Evolutionary conservation across 805 yeast species (phyloP).

Genomic region (Saturnispora kantuleensis): DNA sequence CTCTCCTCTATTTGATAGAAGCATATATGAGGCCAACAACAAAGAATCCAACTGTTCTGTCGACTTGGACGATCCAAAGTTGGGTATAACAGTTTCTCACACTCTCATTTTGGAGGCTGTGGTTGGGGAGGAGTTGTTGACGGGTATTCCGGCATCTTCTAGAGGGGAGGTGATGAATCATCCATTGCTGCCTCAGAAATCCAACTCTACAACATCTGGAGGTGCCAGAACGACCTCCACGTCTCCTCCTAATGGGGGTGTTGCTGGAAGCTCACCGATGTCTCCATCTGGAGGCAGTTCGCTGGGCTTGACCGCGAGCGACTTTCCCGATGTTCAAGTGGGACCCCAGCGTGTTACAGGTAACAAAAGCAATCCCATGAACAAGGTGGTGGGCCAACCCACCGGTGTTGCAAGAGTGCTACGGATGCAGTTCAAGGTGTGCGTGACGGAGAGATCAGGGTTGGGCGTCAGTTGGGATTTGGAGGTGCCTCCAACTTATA

Average conservation of each 20-base stretch:
- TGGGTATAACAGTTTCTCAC: slow-evolving; percentile 73
- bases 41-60: slow-evolving; percentile 47
- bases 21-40: slow-evolving; percentile 24
- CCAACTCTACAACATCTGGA: slow-evolving; percentile 1
- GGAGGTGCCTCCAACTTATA: slow-evolving; percentile 96
- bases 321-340: slow-evolving; percentile 20
- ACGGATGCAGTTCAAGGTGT: slow-evolving; percentile 87
- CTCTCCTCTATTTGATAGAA: slow-evolving; percentile 22
- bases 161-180: neutral
- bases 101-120: slow-evolving; percentile 74
- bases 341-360: slow-evolving; percentile 25
- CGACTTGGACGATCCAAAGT: slow-evolving; percentile 71
- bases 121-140: slow-evolving; percentile 83
- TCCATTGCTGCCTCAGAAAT: slow-evolving; percentile 2
- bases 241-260: neutral
- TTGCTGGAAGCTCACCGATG: neutral
- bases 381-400: slow-evolving; percentile 49
- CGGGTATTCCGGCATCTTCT: slow-evolving; percentile 19
- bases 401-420: slow-evolving; percentile 94
- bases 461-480: slow-evolving; percentile 98
- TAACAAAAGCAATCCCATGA: slow-evolving; percentile 21
- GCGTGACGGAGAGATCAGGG: slow-evolving; percentile 83
- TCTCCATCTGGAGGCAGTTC: no score
- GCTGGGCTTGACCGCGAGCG: slow-evolving; percentile 6
- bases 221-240: neutral